Evolutionary conservation across 345 rosid genomes (phyloP), one percentile per base, ranked within the genome.

Genomic region (Eucalyptus cladocalyx): DNA sequence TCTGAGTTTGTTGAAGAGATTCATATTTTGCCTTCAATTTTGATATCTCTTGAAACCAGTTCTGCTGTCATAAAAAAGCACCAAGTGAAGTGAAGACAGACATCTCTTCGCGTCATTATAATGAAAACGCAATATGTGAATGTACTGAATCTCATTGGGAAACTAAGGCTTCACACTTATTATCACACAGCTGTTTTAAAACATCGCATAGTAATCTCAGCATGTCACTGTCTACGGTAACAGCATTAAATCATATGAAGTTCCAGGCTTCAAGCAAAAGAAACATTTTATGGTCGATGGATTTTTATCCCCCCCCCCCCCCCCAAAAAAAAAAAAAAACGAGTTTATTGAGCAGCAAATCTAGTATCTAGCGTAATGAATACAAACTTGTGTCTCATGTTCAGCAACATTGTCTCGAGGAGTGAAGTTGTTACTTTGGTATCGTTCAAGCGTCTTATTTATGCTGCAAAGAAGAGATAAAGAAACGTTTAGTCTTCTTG

Each of bases 1-100:
- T 97, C 92, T 97, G 96, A 90, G 96, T 95, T 90, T 96, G 96
- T 89, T 95, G 95, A 88, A 97, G 97, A 87, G 97, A 93, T 89
- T 97, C 98, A 88, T 93, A 96, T 90, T 95, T 95, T 86, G 96
- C 93, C 93, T 96, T 97, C 37, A 97, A 91, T 92, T 94, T 97
- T 51, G 94, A 88, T 69, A 95, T 93, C 91, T 97, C 99, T 91
- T 95, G 97, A 91, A 91, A 92, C 99, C 98, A 97, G 88, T 87
- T 95, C 98, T 96, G 92, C 88, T 92, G 48, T 42, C 43, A 69
- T 34, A 69, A 34, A 88, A 87, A 89, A 62, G 8, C 50, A 86
- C 65, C 86, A 28, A 86, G 34, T 62, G 51, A 48, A 56, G 12
- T 45, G 45, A 34, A 34, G 9, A 34, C 80, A 9, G 80, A 69